Percentiles rank a stretch among this genome's conserved stretches.
These are phyloP conservation scores for Fusarium goolgardi DNA, from an alignment of 2,329 filamentous ascomycete species.

Conservation along the genomic window DNA sequence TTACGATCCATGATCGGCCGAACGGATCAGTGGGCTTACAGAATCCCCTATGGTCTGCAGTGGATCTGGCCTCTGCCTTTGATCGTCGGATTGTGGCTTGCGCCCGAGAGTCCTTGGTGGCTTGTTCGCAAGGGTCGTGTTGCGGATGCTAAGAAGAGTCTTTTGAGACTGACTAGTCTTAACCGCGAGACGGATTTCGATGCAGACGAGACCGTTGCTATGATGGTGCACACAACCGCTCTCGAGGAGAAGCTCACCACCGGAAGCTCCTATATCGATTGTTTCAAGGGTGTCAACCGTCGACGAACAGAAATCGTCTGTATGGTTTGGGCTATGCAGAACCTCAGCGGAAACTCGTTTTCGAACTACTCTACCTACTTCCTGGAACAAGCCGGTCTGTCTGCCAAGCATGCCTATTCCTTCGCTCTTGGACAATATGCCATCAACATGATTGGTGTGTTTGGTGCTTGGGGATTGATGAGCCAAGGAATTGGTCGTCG, in stretches of 20 bases:
- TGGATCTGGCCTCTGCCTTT: conserved; percentile 82
- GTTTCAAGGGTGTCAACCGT: conserved; percentile 81
- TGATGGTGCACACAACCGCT: conserved; percentile 92
- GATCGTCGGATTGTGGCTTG: conserved; percentile 72
- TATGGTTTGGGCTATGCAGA: conserved; percentile 73
- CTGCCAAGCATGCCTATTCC: conserved; percentile 61
- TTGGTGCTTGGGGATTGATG: conserved; percentile 86
- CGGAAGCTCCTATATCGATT: conserved; percentile 82
- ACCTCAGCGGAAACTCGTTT: conserved; percentile 71
- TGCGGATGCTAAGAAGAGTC: conserved; percentile 73
- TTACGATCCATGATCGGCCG: conserved; percentile 74
- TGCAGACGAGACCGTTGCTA: conserved; percentile 84
- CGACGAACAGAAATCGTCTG: conserved; percentile 80
- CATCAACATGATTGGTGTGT: conserved; percentile 83
- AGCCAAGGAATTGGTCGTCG: conserved; percentile 78
- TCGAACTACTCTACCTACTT: conserved; percentile 75
- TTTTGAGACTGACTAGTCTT: conserved; percentile 72
- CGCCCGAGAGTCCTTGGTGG: conserved; percentile 80
- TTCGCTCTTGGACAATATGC: conserved; percentile 73
- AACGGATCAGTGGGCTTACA: conserved; percentile 74
- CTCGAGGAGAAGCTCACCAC: conserved; percentile 80
- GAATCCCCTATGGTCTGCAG: conserved; percentile 77
- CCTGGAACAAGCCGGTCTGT: conserved; percentile 68
- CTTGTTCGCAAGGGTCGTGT: conserved; percentile 73
- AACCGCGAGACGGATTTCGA: conserved; percentile 77